Evolutionary conservation across 768 basidiomycete species (phyloP), one percentile per base, ranked within the genome.

Genomic region (Panaeolus papilionaceus): DNA sequence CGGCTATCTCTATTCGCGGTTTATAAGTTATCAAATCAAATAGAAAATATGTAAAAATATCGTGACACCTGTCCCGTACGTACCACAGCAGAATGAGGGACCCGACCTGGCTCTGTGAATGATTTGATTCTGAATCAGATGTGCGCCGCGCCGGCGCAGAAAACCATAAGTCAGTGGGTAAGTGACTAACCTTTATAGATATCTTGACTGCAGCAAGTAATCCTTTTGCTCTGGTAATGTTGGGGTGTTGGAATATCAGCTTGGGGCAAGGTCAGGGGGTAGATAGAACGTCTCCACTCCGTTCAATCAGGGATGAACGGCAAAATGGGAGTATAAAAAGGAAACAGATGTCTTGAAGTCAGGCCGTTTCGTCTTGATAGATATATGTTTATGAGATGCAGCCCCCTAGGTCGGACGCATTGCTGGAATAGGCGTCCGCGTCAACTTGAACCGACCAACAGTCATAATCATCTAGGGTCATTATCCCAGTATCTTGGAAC

Each of bases 61-160:
- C 47, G 47, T 51, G 47, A 51, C 47, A 51, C 47, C 47, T 23
- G 47, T 26, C 47, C 42, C 47, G 23, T 12, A 51, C 47, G 47
- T 51, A 51, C 47, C 47, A 14, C 42, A 44, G 42, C 16, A 16
- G 42, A 44, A 14, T 6, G 42, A 44, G 42, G 42, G 23, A 51
- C 26, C 20, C 7, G 14, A 58, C n/a, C 54, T 14, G 3, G 20
- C 20, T 49, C 47, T 49, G 47, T 49, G 47, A 49, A 45, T 45
- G 45, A 18, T 8, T 26, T 12, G 6, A 10, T 8, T 49, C n/a
- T 23, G 47, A 49, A 58, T 58, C 26, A 58, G 20, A 58, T 58
- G 49, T 51, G 54, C 54, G 54, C 54, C 54, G 54, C 28, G 54
- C 33, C 54, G 54, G 54, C 54, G 54, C 54, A 58, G 33, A 14